Evolutionary conservation across 1,139 yeast genomes (phyloP).

Genomic region (Pichia sp.): DNA sequence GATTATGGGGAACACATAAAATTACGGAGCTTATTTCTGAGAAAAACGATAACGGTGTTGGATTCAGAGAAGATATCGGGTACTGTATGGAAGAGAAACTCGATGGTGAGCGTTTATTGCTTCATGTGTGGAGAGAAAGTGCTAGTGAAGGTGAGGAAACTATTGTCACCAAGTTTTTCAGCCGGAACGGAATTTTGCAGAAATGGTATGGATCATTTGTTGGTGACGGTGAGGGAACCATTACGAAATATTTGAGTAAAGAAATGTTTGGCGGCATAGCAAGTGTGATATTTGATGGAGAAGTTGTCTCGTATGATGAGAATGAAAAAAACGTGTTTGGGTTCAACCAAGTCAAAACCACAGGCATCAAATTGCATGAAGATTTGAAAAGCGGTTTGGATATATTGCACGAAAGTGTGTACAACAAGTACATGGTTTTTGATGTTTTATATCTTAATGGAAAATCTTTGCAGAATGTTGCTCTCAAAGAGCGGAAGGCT

Average conservation of each 20-base stretch:
- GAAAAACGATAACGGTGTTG: no score
- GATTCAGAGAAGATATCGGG: slow-evolving; percentile 11
- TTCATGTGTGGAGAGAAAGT: slow-evolving; percentile 46
- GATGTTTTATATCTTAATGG: slow-evolving; percentile 36
- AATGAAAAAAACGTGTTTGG: slow-evolving; percentile 22
- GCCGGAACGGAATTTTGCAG: slow-evolving; percentile 68
- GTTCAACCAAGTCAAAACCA: slow-evolving; percentile 11
- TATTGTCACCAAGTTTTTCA: slow-evolving; percentile 37
- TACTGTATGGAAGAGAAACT: slow-evolving; percentile 84
- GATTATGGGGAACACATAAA: no score
- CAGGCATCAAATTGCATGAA: background rate
- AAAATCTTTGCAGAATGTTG: slow-evolving; percentile 5
- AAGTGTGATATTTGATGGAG: slow-evolving; percentile 69
- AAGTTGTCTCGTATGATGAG: slow-evolving; percentile 82
- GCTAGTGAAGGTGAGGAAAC: slow-evolving; percentile 23
- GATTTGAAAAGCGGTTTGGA: background rate
- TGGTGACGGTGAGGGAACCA: slow-evolving; percentile 39
- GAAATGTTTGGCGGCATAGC: slow-evolving; percentile 16
- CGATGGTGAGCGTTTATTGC: slow-evolving; percentile 85
- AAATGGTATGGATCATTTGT: slow-evolving; percentile 64
- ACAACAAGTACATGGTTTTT: slow-evolving; percentile 24
- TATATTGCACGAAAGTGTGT: slow-evolving; percentile 1
- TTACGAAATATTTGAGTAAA: slow-evolving; percentile 30
- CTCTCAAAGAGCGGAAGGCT: slow-evolving; percentile 7
- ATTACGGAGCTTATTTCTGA: no score